Conservation (phyloP, 2,329 filamentous ascomycete species). For the Rugonectria rugulosa region DNA sequence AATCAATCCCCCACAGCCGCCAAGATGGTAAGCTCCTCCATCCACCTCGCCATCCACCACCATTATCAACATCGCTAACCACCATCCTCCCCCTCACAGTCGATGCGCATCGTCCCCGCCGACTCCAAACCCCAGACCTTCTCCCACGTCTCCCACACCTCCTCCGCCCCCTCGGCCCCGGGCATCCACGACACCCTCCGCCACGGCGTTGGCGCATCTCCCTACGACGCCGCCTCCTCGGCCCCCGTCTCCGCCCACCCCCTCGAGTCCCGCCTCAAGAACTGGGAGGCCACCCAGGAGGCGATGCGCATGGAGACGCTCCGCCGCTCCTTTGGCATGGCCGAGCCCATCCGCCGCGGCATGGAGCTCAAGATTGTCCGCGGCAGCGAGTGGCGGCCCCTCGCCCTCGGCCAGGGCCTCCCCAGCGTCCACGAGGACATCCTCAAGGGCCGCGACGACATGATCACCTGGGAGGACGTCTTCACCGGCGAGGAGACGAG, state of each 20-base stretch:
- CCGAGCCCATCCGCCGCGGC: slow-evolving; percentile 87
- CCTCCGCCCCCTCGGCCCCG: slow-evolving; percentile 86
- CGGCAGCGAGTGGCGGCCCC: slow-evolving; percentile 81
- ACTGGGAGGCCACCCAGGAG: slow-evolving; percentile 92
- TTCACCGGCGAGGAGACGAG: slow-evolving; percentile 81
- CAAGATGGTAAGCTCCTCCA: slow-evolving; percentile 57
- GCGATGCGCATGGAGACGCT: slow-evolving; percentile 86
- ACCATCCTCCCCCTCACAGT: slow-evolving; percentile 57
- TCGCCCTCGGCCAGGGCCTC: slow-evolving; percentile 66
- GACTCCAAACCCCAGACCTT: slow-evolving; percentile 70
- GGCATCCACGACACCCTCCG: slow-evolving; percentile 95
- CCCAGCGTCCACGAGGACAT: slow-evolving; percentile 89
- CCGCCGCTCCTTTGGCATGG: slow-evolving; percentile 87
- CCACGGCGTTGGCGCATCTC: slow-evolving; percentile 75
- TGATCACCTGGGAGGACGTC: slow-evolving; percentile 92
- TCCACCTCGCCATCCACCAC: slow-evolving; percentile 12
- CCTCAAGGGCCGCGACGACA: slow-evolving; percentile 78
- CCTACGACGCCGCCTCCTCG: slow-evolving; percentile 54
- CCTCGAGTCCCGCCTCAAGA: slow-evolving; percentile 86
- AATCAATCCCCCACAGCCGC: slow-evolving; percentile 27
- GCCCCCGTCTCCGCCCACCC: slow-evolving; percentile 75
- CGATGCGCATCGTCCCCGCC: slow-evolving; percentile 87
- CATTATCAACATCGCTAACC: slow-evolving; percentile 25
- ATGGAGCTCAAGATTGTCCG: slow-evolving; percentile 95
- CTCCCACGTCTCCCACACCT: slow-evolving; percentile 67